Evolutionary conservation across 2,329 filamentous ascomycete genomes (phyloP), one percentile per base, ranked within the genome.

Genomic region (Colletotrichum melonis): DNA sequence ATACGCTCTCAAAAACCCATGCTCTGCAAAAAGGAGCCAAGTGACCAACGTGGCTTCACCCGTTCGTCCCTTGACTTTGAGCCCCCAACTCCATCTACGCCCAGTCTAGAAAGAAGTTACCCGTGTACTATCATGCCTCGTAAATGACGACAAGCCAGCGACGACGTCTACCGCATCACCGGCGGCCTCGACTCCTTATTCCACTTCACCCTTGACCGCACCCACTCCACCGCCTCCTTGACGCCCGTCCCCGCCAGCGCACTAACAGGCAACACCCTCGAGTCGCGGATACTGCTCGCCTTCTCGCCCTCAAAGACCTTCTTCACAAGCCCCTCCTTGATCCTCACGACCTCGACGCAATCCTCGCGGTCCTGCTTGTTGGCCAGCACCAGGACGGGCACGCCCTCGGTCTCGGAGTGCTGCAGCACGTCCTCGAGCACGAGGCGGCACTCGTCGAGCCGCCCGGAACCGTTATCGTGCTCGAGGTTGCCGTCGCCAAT

Each of bases 331-430:
- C 96, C 97, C 82, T 99, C 97, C 85, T 99, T 99, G 81, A 99
- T 98, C 76, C 95, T 88, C 73, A 98, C 96, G 2, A 98, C 97
- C 87, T 99, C 97, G 65, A 98, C 94, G 78, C 96, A 98, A 83
- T 98, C 97, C 84, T 99, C 97, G 2, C 96, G 87, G 82, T 99
- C 97, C 85, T 99, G 97, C 85, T 99, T 99, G 82, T 99, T 99
- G 74, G 97, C 97, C 76, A 99, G 85, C 62, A 99, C 94, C 69
- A 99, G 85, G 68, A 99, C 88, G 26, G 97, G 97, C 74, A 99
- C 95, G 14, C 97, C 96, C 78, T 95, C 94, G 2, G 96, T 94
- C 80, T 98, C 95, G 55, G 93, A 91, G 82, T 96, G 92, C 80
- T 95, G 92, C 78, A 99, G 86, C 62, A 98, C 95, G 77, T 94